A percentile compares a stretch with the other conserved stretches of the same genome.
Conservation (phyloP, 106 monocot genomes). For the Agapanthus africanus region DNA sequence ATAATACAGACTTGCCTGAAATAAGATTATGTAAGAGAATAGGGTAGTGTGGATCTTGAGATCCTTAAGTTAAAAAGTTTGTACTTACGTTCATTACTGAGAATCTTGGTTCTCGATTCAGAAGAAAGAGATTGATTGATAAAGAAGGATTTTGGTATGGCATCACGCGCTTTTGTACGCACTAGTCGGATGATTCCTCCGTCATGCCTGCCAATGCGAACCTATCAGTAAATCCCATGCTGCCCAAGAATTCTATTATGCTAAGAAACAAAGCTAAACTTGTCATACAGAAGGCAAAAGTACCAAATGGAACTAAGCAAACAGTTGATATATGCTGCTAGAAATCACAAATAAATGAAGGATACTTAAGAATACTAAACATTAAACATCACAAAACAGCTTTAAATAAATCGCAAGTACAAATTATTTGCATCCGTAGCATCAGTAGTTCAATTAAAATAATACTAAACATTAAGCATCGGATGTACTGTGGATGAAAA, state of each 20-base stretch:
- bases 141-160: constrained; percentile 19
- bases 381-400: too few relatives aligned
- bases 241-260: background rate
- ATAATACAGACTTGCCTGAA: background rate
- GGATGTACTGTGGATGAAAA: background rate
- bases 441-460: background rate
- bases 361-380: too few relatives aligned
- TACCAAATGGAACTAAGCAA: background rate
- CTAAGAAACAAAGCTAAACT: background rate
- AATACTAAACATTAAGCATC: background rate
- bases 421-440: background rate
- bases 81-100: constrained; percentile 68
- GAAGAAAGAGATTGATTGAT: constrained; percentile 14
- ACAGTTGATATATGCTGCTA: background rate
- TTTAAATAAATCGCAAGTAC: background rate
- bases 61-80: too few relatives aligned
- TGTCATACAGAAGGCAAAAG: background rate
- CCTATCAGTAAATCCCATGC: constrained; percentile 12
- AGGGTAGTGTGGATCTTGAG: too few relatives aligned
- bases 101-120: constrained; percentile 29
- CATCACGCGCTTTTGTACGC: constrained; percentile 22
- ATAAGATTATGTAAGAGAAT: too few relatives aligned
- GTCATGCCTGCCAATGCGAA: constrained; percentile 56
- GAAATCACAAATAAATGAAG: too few relatives aligned
- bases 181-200: constrained; percentile 62